Evolutionary conservation across 2,329 filamentous ascomycete genomes (phyloP), one percentile per base, ranked within the genome.

Genomic region (Berkeleyomyces basicola): DNA sequence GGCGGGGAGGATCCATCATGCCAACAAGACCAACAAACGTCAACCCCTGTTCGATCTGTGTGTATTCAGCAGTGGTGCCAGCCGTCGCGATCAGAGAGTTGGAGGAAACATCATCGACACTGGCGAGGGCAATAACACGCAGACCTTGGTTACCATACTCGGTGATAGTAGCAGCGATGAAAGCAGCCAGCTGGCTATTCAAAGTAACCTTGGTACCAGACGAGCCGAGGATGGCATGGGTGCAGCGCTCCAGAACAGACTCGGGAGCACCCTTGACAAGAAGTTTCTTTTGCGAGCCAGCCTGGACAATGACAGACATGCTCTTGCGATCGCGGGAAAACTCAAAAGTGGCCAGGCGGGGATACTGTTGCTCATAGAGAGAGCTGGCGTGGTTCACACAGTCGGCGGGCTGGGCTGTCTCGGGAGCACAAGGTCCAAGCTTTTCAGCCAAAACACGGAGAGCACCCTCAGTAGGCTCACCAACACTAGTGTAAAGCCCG

Each of bases 251-350:
- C 66, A 99, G 82, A 68, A 99, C 85, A 10, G 90, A 90, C 74
- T 99, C 93, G 4, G 93, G 93, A 23, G 95, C 93, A 69, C 93
- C 93, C 77, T 99, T 99, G 67, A 99, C 91, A 58, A 99, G 81
- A 9, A 99, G 84, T 72, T 87, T 90, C 75, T 93, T 83, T 61
- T 83, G 74, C 59, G 79, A 78, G 63, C 82, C 85, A 62, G 81
- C 80, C 67, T 86, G 81, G 66, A 95, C 89, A 64, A 97, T 77
- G 43, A 99, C 95, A 58, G 93, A 99, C 93, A 99, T 99, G 75
- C 92, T 97, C 82, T 99, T 99, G 66, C 93, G 84, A 74, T 99
- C 93, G 69, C 93, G 85, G 1, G 93, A 97, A 75, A 99, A 99
- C 72, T 99, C 93, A 69, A 90, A 99, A 9, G 90, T 96, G 7